Base-by-base conservation (phyloP, 371 early-diverging fungal genomes). In the Mycotypha africana region DNA sequence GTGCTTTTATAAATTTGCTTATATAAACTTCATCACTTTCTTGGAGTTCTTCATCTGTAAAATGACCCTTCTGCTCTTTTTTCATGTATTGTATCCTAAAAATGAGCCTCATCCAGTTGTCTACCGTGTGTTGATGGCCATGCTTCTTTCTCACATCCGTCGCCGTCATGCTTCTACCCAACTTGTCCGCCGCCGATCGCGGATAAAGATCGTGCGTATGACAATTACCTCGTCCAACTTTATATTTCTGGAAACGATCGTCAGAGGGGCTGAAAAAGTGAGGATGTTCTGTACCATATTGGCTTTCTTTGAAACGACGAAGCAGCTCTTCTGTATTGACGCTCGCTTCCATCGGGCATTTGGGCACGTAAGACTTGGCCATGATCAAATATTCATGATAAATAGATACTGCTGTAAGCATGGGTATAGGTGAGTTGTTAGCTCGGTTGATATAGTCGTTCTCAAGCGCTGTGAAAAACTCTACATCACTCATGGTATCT, bases 341-440 rank as follows among this genome's bases (percentile, higher is more conserved):
- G 1, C 14, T 10, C 4, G 37, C 12, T 16, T 40, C 34, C 16
- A 11, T 14, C 3, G 45, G 39, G 1, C 22, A 8, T 34, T 51
- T 52, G 30, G 56, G 57, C 0, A 51, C n/a, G 10, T 47, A 59
- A 2, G 50, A 42, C 23, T 53, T 45, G 12, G 59, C 39, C 41
- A 53, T 37, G 12, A 59, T 39, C 9, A 59, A 14, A n/a, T 47
- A 59, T 30, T 59, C 59, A 26, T 49, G 52, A 40, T 70, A 70
- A 12, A 54, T 44, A 12, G 44, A 26, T 11, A 60, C 28, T 3
- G 59, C 54, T 0, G 59, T 48, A 1, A 62, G 2, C 0, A 63
- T 5, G 4, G 60, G 56, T 3, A 56, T 43, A 9, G 57, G 53
- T 1, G 34, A 26, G 5, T 42, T 17, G 0, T 7, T 15, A 28